These are phyloP conservation scores for Salvia rosmarinus DNA, from an alignment of 257 asterid genomes.

Conservation along the genomic window DNA sequence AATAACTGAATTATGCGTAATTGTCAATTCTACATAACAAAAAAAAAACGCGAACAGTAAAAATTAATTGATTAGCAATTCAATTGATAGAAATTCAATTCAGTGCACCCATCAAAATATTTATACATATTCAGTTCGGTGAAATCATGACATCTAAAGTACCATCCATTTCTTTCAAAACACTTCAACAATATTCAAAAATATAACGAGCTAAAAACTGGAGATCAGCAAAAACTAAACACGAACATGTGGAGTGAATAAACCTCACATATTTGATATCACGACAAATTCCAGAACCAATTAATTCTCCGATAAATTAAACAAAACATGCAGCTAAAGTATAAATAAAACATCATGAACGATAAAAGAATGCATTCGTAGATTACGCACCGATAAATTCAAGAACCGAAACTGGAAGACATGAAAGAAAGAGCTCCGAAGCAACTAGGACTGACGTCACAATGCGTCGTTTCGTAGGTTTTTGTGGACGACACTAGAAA, in stretches of 20 bases:
- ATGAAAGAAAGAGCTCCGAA: not conserved
- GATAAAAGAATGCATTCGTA: not conserved
- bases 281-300: not conserved
- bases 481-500: slow-evolving; percentile 16
- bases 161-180: not conserved
- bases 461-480: slow-evolving; percentile 2
- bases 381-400: not conserved
- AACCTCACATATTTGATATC: not conserved
- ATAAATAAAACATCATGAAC: not conserved
- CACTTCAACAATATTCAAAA: not conserved
- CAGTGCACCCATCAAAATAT: not conserved
- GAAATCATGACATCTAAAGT: not conserved
- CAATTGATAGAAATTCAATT: not conserved
- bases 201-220: not conserved
- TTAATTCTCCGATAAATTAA: not conserved
- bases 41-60: not conserved
- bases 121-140: not conserved
- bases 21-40: not conserved
- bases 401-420: not conserved
- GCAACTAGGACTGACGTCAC: slow-evolving; percentile 8
- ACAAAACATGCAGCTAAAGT: not conserved
- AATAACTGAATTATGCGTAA: not conserved
- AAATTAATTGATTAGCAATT: too few relatives aligned
- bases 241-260: not conserved
- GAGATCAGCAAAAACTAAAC: not conserved